These are phyloP conservation scores for Fusarium veterinarium DNA, from an alignment of 2,329 filamentous ascomycete species.

Conservation along the genomic window DNA sequence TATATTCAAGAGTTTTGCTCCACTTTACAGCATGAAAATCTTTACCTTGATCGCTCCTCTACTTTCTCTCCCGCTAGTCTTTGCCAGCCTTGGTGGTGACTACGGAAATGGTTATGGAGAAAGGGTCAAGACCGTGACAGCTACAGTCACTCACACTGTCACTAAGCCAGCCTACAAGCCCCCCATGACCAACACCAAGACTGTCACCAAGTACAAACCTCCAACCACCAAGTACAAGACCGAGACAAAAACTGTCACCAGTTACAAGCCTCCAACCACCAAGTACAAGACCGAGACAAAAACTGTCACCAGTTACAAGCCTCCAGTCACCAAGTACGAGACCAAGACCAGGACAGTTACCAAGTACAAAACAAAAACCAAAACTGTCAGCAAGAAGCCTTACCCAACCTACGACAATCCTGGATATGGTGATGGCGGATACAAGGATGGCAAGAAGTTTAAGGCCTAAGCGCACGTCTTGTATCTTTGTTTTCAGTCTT, in stretches of 20 bases:
- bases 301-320: not conserved
- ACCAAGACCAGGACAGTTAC: not conserved
- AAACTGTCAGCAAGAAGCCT: not conserved
- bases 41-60: not conserved
- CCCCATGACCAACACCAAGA: not conserved
- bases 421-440: not conserved
- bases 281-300: not conserved
- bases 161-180: not conserved
- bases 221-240: not conserved
- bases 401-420: not conserved
- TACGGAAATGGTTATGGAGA: not conserved
- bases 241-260: not conserved
- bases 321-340: not conserved
- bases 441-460: not conserved
- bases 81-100: not conserved
- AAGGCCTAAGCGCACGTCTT: not conserved
- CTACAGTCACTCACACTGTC: not conserved
- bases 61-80: not conserved
- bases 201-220: not conserved
- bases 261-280: not conserved
- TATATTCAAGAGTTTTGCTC: not conserved
- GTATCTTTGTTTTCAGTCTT: no score
- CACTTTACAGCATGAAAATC: not conserved
- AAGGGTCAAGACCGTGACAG: not conserved
- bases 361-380: not conserved